Conservation (phyloP, 2,329 filamentous ascomycete species). For the Fusarium multiceps region DNA sequence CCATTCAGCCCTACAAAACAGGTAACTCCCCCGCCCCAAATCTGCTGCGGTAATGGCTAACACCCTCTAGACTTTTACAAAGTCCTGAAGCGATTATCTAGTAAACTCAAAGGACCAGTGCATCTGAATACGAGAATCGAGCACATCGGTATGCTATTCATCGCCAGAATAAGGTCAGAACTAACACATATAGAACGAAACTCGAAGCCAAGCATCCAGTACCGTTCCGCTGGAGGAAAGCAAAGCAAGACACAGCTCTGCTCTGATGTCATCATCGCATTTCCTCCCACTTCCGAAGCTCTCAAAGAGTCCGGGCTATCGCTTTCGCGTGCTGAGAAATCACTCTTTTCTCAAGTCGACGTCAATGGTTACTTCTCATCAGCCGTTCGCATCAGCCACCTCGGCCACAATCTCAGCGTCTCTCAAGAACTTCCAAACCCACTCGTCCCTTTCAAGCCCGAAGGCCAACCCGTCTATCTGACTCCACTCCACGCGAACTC, state of each 20-base stretch:
- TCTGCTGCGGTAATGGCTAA: background rate
- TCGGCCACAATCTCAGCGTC: background rate
- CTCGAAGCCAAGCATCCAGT: background rate
- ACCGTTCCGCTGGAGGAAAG: background rate
- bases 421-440: background rate
- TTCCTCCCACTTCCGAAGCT: background rate
- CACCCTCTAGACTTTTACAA: background rate
- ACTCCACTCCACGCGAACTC: background rate
- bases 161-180: background rate
- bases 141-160: background rate
- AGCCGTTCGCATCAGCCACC: background rate
- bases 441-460: background rate
- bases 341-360: background rate
- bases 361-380: constrained; percentile 3
- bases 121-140: background rate
- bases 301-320: background rate
- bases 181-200: background rate
- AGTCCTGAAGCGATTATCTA: background rate
- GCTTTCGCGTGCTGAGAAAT: background rate
- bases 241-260: background rate
- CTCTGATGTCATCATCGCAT: background rate
- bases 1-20: background rate
- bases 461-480: background rate
- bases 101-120: background rate
- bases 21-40: background rate